phyloP scores from a whole-genome alignment of 495 filamentous ascomycete genomes.

The Penicillium psychrofluorescens region DNA sequence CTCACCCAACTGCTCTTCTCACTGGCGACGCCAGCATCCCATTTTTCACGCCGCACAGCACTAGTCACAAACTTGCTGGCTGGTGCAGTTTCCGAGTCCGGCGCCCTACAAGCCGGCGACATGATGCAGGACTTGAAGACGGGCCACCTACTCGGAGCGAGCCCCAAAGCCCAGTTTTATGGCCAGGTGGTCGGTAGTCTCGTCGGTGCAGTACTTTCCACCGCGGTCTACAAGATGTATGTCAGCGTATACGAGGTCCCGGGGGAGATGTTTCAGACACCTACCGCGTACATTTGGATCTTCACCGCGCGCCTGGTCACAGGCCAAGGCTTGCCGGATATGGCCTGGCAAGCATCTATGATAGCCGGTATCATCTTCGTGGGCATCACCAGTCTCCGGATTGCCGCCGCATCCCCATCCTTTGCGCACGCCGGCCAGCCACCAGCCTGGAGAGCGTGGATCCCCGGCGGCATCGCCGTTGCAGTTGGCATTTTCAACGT shows the following conservation, averaged over 20 bases:
- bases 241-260: slow-evolving; percentile 84
- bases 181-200: slow-evolving; percentile 88
- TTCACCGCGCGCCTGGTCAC: slow-evolving; percentile 94
- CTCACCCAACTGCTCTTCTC: slow-evolving; percentile 93
- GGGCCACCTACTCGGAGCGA: slow-evolving; percentile 83
- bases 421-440: slow-evolving; percentile 13
- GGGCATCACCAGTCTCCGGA: slow-evolving; percentile 58
- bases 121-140: slow-evolving; percentile 99
- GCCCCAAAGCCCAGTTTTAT: slow-evolving; percentile 92
- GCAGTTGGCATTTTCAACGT: slow-evolving; percentile 98
- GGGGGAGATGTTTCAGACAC: slow-evolving; percentile 83
- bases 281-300: slow-evolving; percentile 93
- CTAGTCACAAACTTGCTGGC: slow-evolving; percentile 90
- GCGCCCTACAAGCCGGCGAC: slow-evolving; percentile 91
- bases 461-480: slow-evolving; percentile 93
- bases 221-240: slow-evolving; percentile 86
- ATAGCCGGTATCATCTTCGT: slow-evolving; percentile 65
- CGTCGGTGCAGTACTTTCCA: slow-evolving; percentile 81
- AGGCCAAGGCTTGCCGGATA: slow-evolving; percentile 76
- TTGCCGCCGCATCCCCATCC: slow-evolving; percentile 38
- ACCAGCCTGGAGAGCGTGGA: slow-evolving; percentile 36
- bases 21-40: slow-evolving; percentile 71
- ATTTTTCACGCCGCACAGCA: slow-evolving; percentile 50
- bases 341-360: slow-evolving; percentile 71
- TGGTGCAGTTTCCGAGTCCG: slow-evolving; percentile 82